Conservation (phyloP, 2,329 filamentous ascomycete species). For the Colletotrichum sp. region DNA sequence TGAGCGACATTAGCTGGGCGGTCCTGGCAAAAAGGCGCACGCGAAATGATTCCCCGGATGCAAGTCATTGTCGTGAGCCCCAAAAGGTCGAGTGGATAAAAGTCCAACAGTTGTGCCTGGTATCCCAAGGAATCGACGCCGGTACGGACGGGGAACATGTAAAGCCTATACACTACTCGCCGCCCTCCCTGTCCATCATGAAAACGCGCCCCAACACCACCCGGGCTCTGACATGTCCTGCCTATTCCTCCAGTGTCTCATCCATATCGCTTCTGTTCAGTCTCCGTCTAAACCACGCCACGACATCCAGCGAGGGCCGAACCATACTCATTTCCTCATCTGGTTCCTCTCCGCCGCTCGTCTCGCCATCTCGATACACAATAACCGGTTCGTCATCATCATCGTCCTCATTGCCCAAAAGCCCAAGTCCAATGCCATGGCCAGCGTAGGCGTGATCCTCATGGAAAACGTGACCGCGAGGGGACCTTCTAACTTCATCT, state of each 20-base stretch:
- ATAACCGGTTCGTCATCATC: neutral
- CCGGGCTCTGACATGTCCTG: neutral
- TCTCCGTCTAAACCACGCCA: slow-evolving; percentile 14
- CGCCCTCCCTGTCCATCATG: neutral
- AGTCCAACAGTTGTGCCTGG: slow-evolving; percentile 17
- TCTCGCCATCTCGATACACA: neutral
- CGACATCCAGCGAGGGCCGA: neutral
- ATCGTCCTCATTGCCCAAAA: neutral
- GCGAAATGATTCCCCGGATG: neutral
- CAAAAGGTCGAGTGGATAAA: slow-evolving; percentile 3
- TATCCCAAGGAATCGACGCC: slow-evolving; percentile 20
- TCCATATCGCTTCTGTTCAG: neutral
- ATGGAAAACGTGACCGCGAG: neutral
- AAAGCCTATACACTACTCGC: slow-evolving; percentile 18
- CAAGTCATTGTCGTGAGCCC: slow-evolving; percentile 10
- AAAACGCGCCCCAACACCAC: neutral
- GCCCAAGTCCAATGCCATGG: neutral
- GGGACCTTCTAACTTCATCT: neutral
- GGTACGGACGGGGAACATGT: slow-evolving; percentile 7
- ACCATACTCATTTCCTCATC: slow-evolving; percentile 18
- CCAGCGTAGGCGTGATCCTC: neutral
- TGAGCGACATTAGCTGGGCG: slow-evolving; percentile 12
- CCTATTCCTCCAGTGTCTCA: neutral
- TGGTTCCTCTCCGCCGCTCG: neutral
- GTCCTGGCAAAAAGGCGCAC: neutral